These are phyloP conservation scores for Amorphotheca resinae DNA, from an alignment of 495 filamentous ascomycete genomes.

Conservation along the genomic window DNA sequence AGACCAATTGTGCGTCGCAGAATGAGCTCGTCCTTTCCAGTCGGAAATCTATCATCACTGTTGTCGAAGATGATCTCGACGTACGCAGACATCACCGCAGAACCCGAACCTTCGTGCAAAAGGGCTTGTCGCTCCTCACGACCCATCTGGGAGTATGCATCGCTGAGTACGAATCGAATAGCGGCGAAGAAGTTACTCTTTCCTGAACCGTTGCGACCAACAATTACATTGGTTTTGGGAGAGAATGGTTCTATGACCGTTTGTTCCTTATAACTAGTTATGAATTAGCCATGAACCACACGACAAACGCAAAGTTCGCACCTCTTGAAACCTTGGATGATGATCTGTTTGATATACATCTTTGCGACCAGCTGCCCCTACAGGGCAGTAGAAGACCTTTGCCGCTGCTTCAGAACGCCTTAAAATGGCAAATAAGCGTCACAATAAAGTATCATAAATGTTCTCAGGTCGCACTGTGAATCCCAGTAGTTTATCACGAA, in stretches of 20 bases:
- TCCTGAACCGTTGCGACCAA: slow-evolving; percentile 96
- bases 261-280: slow-evolving; percentile 95
- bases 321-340: slow-evolving; percentile 99
- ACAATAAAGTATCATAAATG: not conserved
- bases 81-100: slow-evolving; percentile 97
- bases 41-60: slow-evolving; percentile 88
- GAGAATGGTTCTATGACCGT: slow-evolving; percentile 98
- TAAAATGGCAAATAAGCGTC: not conserved
- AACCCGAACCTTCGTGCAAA: slow-evolving; percentile 91
- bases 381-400: slow-evolving; percentile 3
- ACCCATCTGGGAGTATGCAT: slow-evolving; percentile 93
- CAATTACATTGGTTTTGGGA: slow-evolving; percentile 95
- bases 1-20: slow-evolving; percentile 87
- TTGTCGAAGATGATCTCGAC: slow-evolving; percentile 99
- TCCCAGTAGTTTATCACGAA: not conserved
- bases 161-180: slow-evolving; percentile 95
- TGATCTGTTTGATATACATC: slow-evolving; percentile 99
- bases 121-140: slow-evolving; percentile 92
- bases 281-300: slow-evolving; percentile 8
- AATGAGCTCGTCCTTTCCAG: slow-evolving; percentile 79
- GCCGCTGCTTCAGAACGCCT: slow-evolving; percentile 1
- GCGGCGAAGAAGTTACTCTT: slow-evolving; percentile 99
- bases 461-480: not conserved
- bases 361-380: slow-evolving; percentile 6
- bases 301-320: slow-evolving; percentile 26